phyloP scores from a whole-genome alignment of 2,329 filamentous ascomycete species.

The Aureobasidium sp. region DNA sequence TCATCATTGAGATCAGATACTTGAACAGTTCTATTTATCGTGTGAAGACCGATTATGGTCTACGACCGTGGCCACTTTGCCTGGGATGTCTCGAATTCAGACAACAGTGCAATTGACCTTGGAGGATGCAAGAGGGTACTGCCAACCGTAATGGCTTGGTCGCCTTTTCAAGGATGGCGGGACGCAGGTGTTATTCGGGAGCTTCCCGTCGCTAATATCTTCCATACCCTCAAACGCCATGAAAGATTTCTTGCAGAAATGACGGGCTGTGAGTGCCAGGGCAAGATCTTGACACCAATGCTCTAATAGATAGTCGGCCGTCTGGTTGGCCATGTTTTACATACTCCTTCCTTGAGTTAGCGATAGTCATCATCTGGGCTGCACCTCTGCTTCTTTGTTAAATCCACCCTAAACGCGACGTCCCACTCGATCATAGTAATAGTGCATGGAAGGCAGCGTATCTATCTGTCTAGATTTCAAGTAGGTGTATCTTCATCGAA shows the following conservation, averaged over 20 bases:
- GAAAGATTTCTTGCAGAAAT: background rate
- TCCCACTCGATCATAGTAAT: background rate
- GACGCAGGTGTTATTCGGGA: conserved; percentile 2
- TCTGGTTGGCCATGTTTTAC: conserved; percentile 1
- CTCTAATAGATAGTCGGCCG: background rate
- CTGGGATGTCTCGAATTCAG: conserved; percentile 8
- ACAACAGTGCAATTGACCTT: background rate
- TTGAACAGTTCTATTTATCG: background rate
- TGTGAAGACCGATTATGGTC: background rate
- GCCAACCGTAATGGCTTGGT: background rate
- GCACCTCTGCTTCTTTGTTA: background rate
- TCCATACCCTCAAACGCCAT: conserved; percentile 15
- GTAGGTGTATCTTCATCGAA: background rate
- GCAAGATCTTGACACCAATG: background rate
- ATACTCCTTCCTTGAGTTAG: background rate
- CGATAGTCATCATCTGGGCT: background rate
- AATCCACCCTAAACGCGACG: background rate
- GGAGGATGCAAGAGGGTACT: background rate
- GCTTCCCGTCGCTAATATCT: conserved; percentile 11
- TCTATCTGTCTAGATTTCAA: background rate
- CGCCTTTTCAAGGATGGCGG: conserved; percentile 11
- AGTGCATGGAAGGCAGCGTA: background rate
- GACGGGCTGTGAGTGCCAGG: background rate
- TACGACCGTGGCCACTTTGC: background rate
- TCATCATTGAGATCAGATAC: background rate